Percentiles rank a stretch among this genome's conserved stretches.
Evolutionary conservation across 1,284 basidiomycete species (phyloP).

Genomic region (Ganoderma resinaceum): DNA sequence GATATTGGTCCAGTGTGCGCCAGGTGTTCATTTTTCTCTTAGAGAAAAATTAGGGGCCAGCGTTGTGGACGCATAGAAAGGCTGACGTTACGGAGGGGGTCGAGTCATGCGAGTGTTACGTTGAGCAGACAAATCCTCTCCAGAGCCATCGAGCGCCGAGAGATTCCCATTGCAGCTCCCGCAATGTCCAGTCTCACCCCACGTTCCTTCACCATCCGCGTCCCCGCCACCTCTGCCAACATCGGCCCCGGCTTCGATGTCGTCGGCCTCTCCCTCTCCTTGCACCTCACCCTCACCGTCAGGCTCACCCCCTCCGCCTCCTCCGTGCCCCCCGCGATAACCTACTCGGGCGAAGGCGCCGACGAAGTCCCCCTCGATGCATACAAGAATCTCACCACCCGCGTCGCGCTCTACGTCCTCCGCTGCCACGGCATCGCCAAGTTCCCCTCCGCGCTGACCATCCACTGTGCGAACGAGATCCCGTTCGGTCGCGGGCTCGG

Average conservation of each 20-base stretch:
- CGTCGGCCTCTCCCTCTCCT: slow-evolving; percentile 94
- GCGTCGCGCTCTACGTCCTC: slow-evolving; percentile 96
- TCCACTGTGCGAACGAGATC: slow-evolving; percentile 92
- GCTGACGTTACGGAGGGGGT: neutral
- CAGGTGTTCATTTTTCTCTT: neutral
- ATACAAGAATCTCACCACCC: slow-evolving; percentile 98
- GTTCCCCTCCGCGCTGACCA: slow-evolving; percentile 79
- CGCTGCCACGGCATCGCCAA: slow-evolving; percentile 80
- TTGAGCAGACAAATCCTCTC: neutral
- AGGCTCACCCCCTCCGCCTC: slow-evolving; percentile 46
- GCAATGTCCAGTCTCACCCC: slow-evolving; percentile 9
- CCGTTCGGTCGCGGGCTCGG: slow-evolving; percentile 98
- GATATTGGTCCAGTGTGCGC: neutral
- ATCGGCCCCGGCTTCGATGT: slow-evolving; percentile 99
- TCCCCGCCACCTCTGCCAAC: slow-evolving; percentile 97
- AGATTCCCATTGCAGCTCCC: neutral
- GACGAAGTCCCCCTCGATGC: slow-evolving; percentile 92
- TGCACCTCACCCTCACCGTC: slow-evolving; percentile 84
- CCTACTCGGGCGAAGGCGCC: slow-evolving; percentile 90
- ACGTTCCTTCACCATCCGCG: slow-evolving; percentile 69
- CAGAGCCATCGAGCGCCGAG: neutral
- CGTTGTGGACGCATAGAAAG: neutral
- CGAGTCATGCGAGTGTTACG: neutral
- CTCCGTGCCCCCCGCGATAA: slow-evolving; percentile 66
- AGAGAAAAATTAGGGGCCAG: neutral